Evolutionary conservation across 140 eudicot genomes (phyloP), one percentile per base, ranked within the genome.

Genomic region (Stevia rebaudiana): DNA sequence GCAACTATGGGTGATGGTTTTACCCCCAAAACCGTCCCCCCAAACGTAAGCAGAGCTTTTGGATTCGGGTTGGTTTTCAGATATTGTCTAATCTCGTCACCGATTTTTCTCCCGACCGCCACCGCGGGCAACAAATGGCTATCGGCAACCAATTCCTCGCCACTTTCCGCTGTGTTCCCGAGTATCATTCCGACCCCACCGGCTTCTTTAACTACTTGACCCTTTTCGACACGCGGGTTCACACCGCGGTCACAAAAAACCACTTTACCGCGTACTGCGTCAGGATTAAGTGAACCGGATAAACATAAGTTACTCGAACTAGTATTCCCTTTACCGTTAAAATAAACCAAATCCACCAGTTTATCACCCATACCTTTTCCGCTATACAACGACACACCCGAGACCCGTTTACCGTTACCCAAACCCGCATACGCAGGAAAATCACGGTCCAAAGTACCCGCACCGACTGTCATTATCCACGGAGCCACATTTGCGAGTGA

Each of bases 1-100:
- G 98, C 96, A 68, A 92, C 96, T 60, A 88, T 95, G 36, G 98
- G 98, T 21, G 98, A 85, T 40, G 98, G 98, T 71, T 80, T 79
- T 8, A 88, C 92, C 6, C 82, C 73, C 83, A 85, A 72, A 68
- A 85, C 87, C 60, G 98, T 92, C 62, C 96, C 96, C 1, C 81
- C 87, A 46, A 92, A 92, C 41, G 78, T 69, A 23, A 87, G 59
- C 70, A 79, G 72, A 16, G 94, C 98, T 41, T 33, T 83, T 0
- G 95, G 77, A 3, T 46, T 61, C 47, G 1, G 8, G 3, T 41
- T 77, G 1, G 51, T 66, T 64, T 66, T 75, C 84, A 81, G 66
- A 47, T 85, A 88, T 37, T 71, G 74, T 51, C 92, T 72, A 9
- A 92, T 76, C 41, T 39, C 47, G 58, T 82, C 80, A 8, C 95